phyloP scores from a whole-genome alignment of 202 grass and related monocot genomes.

The Digitaria exilis region DNA sequence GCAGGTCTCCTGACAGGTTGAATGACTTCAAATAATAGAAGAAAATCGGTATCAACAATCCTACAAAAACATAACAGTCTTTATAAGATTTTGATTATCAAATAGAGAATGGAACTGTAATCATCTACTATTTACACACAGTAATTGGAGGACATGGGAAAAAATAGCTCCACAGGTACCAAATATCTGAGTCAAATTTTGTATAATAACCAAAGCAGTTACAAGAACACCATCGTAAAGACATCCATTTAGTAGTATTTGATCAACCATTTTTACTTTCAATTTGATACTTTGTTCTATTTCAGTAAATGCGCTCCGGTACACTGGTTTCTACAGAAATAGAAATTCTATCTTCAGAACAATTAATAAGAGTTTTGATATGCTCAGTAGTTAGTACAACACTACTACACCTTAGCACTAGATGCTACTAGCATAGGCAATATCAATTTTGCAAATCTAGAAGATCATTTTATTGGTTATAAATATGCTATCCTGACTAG shows the following conservation, averaged over 20 bases:
- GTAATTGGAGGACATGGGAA: background rate
- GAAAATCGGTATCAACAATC: background rate
- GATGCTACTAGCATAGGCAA: background rate
- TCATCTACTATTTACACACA: background rate
- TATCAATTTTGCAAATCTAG: background rate
- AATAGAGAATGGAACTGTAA: background rate
- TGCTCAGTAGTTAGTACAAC: too few species aligned
- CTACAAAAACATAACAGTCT: slow-evolving; percentile 15
- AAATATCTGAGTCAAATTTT: slow-evolving; percentile 8
- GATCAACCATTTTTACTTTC: background rate
- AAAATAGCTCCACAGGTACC: background rate
- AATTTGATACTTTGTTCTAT: background rate
- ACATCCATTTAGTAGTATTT: slow-evolving; percentile 13
- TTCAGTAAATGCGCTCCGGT: background rate
- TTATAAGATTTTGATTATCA: background rate
- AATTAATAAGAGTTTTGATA: background rate
- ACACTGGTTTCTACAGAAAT: background rate
- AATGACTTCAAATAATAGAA: slow-evolving; percentile 30
- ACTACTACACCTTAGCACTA: background rate
- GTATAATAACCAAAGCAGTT: background rate
- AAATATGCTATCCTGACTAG: too few species aligned
- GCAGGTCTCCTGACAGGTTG: background rate
- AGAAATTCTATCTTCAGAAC: background rate
- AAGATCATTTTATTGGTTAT: background rate
- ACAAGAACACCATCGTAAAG: background rate